Evolutionary conservation across 768 basidiomycete genomes (phyloP), one percentile per base, ranked within the genome.

Genomic region (Leccinum incarnatum): DNA sequence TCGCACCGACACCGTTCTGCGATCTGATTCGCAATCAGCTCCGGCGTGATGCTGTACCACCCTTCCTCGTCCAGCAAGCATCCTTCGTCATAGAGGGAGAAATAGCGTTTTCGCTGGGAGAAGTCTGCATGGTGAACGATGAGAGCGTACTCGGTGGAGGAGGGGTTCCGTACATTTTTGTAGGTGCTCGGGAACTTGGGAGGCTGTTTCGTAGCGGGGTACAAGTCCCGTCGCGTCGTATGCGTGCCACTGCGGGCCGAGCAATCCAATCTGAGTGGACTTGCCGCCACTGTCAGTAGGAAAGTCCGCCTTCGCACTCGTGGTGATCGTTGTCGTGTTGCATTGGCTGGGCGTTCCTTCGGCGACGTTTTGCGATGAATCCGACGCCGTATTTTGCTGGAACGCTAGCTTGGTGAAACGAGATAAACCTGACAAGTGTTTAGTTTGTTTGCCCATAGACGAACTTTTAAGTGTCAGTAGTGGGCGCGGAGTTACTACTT

Each of bases 41-140:
- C 95, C 0, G 97, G 96, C 0, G 97, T 99, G 58, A 98, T 88
- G 61, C 91, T 94, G 74, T 90, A 98, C 96, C 95, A 98, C n/a
- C 96, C 96, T 71, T 96, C 93, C 63, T 91, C 85, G 62, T 98
- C 97, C 11, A 98, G 77, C 2, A 97, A 78, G 69, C 94, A 93
- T 1, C 95, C 94, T 17, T 85, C 73, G 25, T 86, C 82, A 65
- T 93, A 95, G 30, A 84, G 75, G 1, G 89, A 89, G 71, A 98
- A 94, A 63, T 84, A 87, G 1, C 93, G 84, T 55, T 83, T 80
- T 32, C 96, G 80, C 71, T 98, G 96, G 5, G 81, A 81, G 68
- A 90, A 98, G 71, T 98, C 95, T 98, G 66, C 27, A 34, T 51
- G 48, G n/a, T 29, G 25, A 21, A 25, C 9, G 27, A 54, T 55